These are phyloP conservation scores for Zasmidium citrigriseum DNA, from an alignment of 2,329 filamentous ascomycete species.

Conservation along the genomic window DNA sequence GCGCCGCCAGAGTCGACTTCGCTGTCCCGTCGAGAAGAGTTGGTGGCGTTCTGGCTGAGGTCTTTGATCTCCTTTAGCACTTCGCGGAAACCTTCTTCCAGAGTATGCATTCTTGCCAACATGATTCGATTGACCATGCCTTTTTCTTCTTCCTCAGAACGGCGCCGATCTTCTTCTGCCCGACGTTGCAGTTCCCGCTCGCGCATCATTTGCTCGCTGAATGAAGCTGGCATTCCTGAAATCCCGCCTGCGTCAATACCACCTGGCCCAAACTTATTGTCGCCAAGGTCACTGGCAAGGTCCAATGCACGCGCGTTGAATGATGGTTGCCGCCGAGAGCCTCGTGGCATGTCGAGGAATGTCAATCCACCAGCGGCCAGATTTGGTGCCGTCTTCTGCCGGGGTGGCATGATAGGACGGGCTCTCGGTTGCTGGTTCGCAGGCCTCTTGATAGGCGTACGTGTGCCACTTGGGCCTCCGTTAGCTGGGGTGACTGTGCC, in stretches of 20 bases:
- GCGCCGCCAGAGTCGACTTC: slow-evolving; percentile 20
- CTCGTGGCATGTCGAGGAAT: slow-evolving; percentile 28
- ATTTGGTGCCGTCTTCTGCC: slow-evolving; percentile 31
- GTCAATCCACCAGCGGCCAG: slow-evolving; percentile 17
- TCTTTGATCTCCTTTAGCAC: slow-evolving; percentile 44
- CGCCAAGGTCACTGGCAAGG: slow-evolving; percentile 71
- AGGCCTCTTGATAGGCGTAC: slow-evolving; percentile 15
- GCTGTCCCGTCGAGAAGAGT: slow-evolving; percentile 30
- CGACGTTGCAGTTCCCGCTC: slow-evolving; percentile 54
- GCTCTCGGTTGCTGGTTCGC: slow-evolving; percentile 44
- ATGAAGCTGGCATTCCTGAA: slow-evolving; percentile 37
- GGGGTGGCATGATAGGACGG: slow-evolving; percentile 58
- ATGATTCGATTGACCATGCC: slow-evolving; percentile 78
- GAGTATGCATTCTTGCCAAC: slow-evolving; percentile 84
- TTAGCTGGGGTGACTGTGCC: slow-evolving; percentile 28
- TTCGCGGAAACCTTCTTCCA: slow-evolving; percentile 88
- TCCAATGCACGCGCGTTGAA: slow-evolving; percentile 65
- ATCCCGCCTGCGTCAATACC: slow-evolving; percentile 42
- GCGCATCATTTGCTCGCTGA: slow-evolving; percentile 52
- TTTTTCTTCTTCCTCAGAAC: slow-evolving; percentile 56
- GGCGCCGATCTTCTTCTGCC: slow-evolving; percentile 39
- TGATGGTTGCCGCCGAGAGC: slow-evolving; percentile 56
- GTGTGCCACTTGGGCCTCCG: slow-evolving; percentile 16
- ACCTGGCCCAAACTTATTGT: slow-evolving; percentile 61
- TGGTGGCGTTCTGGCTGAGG: slow-evolving; percentile 25